Base-by-base conservation (phyloP, 768 basidiomycete genomes). In the Russula ochroleuca region DNA sequence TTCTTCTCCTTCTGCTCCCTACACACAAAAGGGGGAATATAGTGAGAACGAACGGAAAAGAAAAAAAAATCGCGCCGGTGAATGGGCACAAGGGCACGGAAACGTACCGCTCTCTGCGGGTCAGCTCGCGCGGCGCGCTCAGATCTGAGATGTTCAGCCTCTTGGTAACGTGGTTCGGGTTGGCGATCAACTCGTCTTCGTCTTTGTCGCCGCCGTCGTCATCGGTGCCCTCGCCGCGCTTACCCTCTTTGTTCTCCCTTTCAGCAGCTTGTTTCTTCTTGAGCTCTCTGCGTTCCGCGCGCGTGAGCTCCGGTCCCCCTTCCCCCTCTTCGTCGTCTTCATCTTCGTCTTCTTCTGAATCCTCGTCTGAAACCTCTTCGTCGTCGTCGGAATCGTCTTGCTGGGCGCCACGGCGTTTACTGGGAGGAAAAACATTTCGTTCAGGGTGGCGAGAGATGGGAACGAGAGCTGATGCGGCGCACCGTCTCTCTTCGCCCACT, bases 1-100 rank as follows among this genome's bases (percentile, higher is more conserved):
- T 89, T 82, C 78, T 94, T 94, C 75, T 95, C 93, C 72, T 94
- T 94, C 71, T 86, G 87, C 72, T 97, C 95, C 67, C 94, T 94
- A 65, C 6, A 21, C n/a, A 10, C 14, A 45, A 47, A 45, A 23
- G 41, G 5, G 7, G 35, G 3, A 57, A 37, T 17, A 61, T 33
- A 21, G 35, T 62, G 43, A 14, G 57, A 47, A 47, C 43, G 43
- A 47, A 35, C 35, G 28, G 28, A 28, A 35, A 35, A 8, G 6
- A 35, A 35, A 35, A 35, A 35, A 35, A 10, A 35, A 21, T n/a
- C 10, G 45, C n/a, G 21, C 21, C 25, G 48, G 25, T 15, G 25
- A 2, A 25, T 14, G 48, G 48, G 25, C n/a, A 48, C 50, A 28
- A 4, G 33, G 41, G 52, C 2, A 33, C 14, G 1, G 19, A 59